Base-by-base conservation (phyloP, 371 early-diverging fungal genomes). In the Mortierella sp. region DNA sequence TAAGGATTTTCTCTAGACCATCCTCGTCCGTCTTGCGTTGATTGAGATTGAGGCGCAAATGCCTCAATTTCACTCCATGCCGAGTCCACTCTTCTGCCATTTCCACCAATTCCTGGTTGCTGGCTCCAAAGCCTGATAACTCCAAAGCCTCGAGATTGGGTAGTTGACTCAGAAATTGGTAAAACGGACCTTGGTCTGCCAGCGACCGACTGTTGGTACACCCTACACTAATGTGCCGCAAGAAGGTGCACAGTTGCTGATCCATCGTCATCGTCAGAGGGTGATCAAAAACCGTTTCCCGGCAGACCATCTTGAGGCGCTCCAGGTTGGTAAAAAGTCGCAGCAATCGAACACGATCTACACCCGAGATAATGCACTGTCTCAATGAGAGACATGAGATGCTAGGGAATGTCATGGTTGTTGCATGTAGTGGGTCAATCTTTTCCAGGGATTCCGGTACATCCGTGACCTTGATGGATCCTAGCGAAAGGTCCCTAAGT, bases 1-100 rank as follows among this genome's bases (percentile, higher is more conserved):
- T 45, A 4, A 70, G n/a, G 3, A 70, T 28, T n/a, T 13, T 29
- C 14, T 63, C 63, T 1, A 70, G 22, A 3, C 45, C 53, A 22
- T 53, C 59, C 16, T 70, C 59, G 6, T 28, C 31, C 34, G 25
- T 29, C 21, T 53, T 68, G 19, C 53, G 62, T 8, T 21, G 40
- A 25, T 39, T 52, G 21, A 57, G 43, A 9, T 52, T 57, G 29
- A 66, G 28, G 2, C 7, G 22, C 17, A 68, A 27, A 1, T 34
- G 28, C 48, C 41, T 61, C 34, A 68, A 21, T 24, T 31, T 40
- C 5, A 61, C 34, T 2, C 48, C 29, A 21, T 29, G 44, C 5
- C 57, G 69, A 37, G 57, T 62, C 69, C 69, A 68, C 8, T 5
- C 52, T 22, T 62, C 61, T 16, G 62, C 62, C 16, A 62, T 40